Evolutionary conservation across 2,329 filamentous ascomycete genomes (phyloP).

Genomic region (Pseudocercospora macadamiae): DNA sequence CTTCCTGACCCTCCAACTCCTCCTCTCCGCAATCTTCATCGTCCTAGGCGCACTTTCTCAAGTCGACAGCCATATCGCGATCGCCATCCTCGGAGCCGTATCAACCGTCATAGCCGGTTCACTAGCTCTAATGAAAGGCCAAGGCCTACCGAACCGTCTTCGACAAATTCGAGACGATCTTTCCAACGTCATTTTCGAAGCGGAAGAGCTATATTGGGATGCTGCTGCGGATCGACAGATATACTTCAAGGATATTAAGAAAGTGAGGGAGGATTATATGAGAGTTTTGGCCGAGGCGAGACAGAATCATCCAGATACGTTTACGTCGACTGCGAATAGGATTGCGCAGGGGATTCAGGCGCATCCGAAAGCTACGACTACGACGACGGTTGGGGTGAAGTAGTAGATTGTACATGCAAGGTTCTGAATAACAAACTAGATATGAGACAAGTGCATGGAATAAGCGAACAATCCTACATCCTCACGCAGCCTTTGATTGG

Average conservation of each 20-base stretch:
- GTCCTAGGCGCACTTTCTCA: conserved; percentile 36
- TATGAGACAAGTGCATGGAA: too few relatives aligned
- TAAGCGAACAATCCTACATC: too few relatives aligned
- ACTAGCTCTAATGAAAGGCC: conserved; percentile 40
- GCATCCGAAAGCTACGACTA: not conserved
- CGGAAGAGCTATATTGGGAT: conserved; percentile 43
- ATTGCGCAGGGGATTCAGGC: conserved; percentile 12
- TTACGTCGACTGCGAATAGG: conserved; percentile 29
- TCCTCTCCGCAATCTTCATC: conserved; percentile 42
- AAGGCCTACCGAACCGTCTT: conserved; percentile 42
- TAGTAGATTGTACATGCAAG: not conserved
- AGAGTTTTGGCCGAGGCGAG: conserved; percentile 37
- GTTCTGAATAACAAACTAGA: too few relatives aligned
- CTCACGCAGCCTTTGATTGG: too few relatives aligned
- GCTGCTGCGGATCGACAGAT: conserved; percentile 36
- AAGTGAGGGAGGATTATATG: conserved; percentile 39
- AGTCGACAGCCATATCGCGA: conserved; percentile 36
- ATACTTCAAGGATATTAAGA: conserved; percentile 38
- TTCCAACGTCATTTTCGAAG: conserved; percentile 37
- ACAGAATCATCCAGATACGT: conserved; percentile 42
- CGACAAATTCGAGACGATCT: conserved; percentile 38
- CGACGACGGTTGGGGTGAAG: not conserved
- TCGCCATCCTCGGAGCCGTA: conserved; percentile 38
- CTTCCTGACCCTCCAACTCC: conserved; percentile 38
- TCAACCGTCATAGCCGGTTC: conserved; percentile 39